Percentiles rank a stretch among this genome's conserved stretches.
phyloP scores from a whole-genome alignment of 345 rosid genomes.

The Nasturtium officinale region DNA sequence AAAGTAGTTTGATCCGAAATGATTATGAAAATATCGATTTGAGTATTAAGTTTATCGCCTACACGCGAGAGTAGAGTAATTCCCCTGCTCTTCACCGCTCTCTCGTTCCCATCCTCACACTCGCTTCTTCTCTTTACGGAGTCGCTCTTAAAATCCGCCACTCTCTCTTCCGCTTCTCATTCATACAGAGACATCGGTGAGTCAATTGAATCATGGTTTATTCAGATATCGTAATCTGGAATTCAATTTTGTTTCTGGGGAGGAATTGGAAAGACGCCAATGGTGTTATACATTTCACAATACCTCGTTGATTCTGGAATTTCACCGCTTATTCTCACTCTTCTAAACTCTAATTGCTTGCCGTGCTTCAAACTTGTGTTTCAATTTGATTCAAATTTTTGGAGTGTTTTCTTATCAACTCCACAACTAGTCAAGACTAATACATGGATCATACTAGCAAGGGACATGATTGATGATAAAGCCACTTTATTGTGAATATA shows the following conservation, averaged over 20 bases:
- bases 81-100: conserved; percentile 55
- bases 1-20: not conserved
- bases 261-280: conserved; percentile 94
- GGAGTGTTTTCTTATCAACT: not conserved
- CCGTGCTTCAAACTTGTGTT: not conserved
- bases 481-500: too few relatives aligned
- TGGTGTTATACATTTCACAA: conserved; percentile 71
- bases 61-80: conserved; percentile 49
- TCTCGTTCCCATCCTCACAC: conserved; percentile 56
- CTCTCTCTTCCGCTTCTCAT: conserved; percentile 53
- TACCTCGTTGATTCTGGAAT: conserved; percentile 56
- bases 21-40: too few relatives aligned
- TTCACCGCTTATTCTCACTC: conserved; percentile 75
- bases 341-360: conserved; percentile 47
- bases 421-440: not conserved
- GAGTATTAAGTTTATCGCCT: too few relatives aligned
- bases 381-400: not conserved
- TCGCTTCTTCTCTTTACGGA: conserved; percentile 60
- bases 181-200: conserved; percentile 59
- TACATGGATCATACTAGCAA: too few relatives aligned
- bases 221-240: not conserved
- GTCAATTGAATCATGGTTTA: not conserved
- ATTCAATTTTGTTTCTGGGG: conserved; percentile 57
- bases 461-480: too few relatives aligned
- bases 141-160: conserved; percentile 58